Evolutionary conservation across 2,329 filamentous ascomycete species (phyloP).

Genomic region (Diaporthe longicolla): DNA sequence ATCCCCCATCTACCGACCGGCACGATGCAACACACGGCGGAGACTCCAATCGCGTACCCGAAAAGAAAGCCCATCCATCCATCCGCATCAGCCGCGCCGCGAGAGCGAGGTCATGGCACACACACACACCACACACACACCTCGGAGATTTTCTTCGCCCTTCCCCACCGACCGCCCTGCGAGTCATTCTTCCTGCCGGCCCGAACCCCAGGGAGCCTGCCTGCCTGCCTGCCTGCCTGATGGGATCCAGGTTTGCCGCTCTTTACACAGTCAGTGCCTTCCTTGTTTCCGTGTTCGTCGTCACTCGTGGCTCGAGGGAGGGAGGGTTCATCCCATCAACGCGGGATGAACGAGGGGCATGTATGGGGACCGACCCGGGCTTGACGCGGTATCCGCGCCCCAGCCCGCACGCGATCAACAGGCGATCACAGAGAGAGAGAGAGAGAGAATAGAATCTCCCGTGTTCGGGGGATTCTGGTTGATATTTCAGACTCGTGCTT

Average conservation of each 20-base stretch:
- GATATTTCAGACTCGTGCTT: no score
- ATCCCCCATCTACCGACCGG: no score
- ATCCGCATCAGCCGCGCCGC: background rate
- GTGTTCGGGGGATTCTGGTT: no score
- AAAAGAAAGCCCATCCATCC: no score
- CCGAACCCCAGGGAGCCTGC: slow-evolving; percentile 8
- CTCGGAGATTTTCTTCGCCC: slow-evolving; percentile 1
- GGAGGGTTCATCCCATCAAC: slow-evolving; percentile 3
- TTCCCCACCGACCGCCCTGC: slow-evolving; percentile 9
- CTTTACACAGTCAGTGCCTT: background rate
- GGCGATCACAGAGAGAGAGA: no score
- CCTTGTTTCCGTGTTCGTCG: background rate
- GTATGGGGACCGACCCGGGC: background rate
- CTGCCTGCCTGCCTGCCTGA: no score
- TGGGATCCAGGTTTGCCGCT: no score
- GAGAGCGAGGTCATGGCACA: background rate
- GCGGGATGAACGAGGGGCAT: background rate
- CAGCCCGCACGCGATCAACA: no score
- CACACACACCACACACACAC: no score
- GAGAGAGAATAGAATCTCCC: background rate
- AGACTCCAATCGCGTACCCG: no score
- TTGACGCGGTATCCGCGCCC: background rate
- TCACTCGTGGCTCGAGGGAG: background rate
- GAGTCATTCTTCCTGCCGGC: slow-evolving; percentile 15
- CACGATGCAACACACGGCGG: background rate